phyloP scores from a whole-genome alignment of 2,329 filamentous ascomycete species.

The Talaromyces sp. region DNA sequence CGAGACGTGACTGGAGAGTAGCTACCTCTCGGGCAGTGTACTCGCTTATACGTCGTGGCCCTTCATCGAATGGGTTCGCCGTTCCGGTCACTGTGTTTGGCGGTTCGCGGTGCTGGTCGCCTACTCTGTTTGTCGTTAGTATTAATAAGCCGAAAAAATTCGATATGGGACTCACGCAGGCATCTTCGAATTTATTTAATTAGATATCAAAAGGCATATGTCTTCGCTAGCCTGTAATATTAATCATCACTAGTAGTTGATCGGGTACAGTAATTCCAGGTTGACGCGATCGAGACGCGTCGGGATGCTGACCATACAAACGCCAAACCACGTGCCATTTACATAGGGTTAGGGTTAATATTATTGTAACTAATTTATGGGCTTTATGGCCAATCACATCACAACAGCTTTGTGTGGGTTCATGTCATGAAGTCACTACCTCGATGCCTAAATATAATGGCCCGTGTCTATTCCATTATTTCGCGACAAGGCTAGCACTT shows the following conservation, averaged over 20 bases:
- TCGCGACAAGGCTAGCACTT: slow-evolving; percentile 80
- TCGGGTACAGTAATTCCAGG: background rate
- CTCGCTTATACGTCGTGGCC: slow-evolving; percentile 64
- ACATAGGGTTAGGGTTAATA: background rate
- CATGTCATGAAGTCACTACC: background rate
- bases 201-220: background rate
- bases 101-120: slow-evolving; percentile 61
- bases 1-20: slow-evolving; percentile 77
- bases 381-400: background rate
- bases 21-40: slow-evolving; percentile 91
- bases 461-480: slow-evolving; percentile 31
- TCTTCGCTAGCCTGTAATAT: background rate
- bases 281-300: slow-evolving; percentile 23
- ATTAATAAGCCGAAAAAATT: slow-evolving; percentile 3
- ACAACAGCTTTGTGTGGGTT: background rate
- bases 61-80: slow-evolving; percentile 78
- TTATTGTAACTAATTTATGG: background rate
- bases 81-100: slow-evolving; percentile 31
- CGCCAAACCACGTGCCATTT: slow-evolving; percentile 16
- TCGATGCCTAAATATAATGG: background rate
- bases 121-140: slow-evolving; percentile 51
- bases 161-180: slow-evolving; percentile 42
- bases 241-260: background rate
- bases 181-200: slow-evolving; percentile 33
- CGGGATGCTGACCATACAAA: slow-evolving; percentile 20